Base-by-base conservation (phyloP, 371 early-diverging fungal genomes). In the Circinella umbellata region DNA sequence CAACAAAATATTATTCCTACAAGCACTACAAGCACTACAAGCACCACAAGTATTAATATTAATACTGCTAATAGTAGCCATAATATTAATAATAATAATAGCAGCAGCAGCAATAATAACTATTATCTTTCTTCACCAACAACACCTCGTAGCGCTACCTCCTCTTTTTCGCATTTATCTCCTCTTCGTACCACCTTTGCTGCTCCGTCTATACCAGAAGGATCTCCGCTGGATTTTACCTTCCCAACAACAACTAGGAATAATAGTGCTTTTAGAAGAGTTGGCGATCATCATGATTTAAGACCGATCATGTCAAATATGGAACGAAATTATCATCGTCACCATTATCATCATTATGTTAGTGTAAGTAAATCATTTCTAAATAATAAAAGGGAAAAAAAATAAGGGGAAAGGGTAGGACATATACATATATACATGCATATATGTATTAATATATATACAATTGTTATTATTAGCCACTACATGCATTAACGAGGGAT, bases 401-500 rank as follows among this genome's bases (percentile, higher is more conserved):
- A 11, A 42, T 6, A 42, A 11, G 11, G 42, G 11, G 42, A 42
- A 3, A 3, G 42, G 11, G 42, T 9, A 11, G 11, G 42, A 42
- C 9, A 42, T 6, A 42, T 6, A 42, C 42, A 42, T 36, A 42
- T 63, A 15, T 63, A 14, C 15, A n/a, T 20, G 18, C 15, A 18
- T 63, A 7, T 60, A 27, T 34, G 61, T 38, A 20, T 60, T 47
- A 47, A 9, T 11, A 47, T 11, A 10, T 63, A 7, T 17, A 46
- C 63, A 10, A 54, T 15, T 13, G 0, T 49, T 61, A 39, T 48
- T 64, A 57, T 20, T 73, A 76, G 77, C 68, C 71, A 3, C 49
- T 77, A 18, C 14, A 66, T 54, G 66, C 73, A 17, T 37, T 77
- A 35, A 77, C 78, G 11, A 66, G 65, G 13, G 47, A 69, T n/a